phyloP scores from a whole-genome alignment of 352 stramenopile genomes.

The Phytopythium litorale region DNA sequence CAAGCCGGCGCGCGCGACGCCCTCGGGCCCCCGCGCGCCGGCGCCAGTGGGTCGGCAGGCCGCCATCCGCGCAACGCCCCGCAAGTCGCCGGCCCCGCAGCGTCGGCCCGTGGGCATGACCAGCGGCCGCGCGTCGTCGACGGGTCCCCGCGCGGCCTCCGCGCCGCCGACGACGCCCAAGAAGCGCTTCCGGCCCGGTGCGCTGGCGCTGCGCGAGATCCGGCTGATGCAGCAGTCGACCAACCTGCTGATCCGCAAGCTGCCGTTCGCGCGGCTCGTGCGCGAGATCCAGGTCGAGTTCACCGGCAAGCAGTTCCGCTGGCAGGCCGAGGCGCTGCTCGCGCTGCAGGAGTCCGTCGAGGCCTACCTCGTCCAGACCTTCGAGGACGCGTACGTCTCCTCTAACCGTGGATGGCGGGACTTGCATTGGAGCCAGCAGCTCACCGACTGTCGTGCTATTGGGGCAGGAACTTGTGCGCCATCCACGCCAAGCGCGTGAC shows the following conservation, averaged over 20 bases:
- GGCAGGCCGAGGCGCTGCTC: slow-evolving; percentile 90
- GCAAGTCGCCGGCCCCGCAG: slow-evolving; percentile 23
- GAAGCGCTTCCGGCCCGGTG: slow-evolving; percentile 63
- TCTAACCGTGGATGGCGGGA: neutral
- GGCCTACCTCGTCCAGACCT: slow-evolving; percentile 94
- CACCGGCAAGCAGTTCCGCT: slow-evolving; percentile 76
- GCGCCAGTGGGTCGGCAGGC: slow-evolving; percentile 32
- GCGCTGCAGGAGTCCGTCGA: slow-evolving; percentile 93
- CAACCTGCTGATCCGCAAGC: slow-evolving; percentile 94
- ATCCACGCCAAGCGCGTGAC: slow-evolving; percentile 96
- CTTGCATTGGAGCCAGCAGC: no score
- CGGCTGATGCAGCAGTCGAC: slow-evolving; percentile 94
- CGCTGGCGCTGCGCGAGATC: slow-evolving; percentile 94
- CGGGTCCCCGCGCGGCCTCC: neutral
- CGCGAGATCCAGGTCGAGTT: slow-evolving; percentile 91
- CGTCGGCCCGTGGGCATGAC: slow-evolving; percentile 10
- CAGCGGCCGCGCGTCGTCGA: neutral
- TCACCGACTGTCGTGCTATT: neutral
- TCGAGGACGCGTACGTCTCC: slow-evolving; percentile 89
- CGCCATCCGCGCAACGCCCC: slow-evolving; percentile 34
- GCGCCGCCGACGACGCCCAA: slow-evolving; percentile 21
- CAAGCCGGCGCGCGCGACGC: neutral
- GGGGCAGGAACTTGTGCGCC: slow-evolving; percentile 92
- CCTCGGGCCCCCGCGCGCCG: neutral
- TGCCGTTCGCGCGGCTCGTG: slow-evolving; percentile 96